Base-by-base conservation (phyloP, 2,329 filamentous ascomycete species). In the Leptographium galeiforme region DNA sequence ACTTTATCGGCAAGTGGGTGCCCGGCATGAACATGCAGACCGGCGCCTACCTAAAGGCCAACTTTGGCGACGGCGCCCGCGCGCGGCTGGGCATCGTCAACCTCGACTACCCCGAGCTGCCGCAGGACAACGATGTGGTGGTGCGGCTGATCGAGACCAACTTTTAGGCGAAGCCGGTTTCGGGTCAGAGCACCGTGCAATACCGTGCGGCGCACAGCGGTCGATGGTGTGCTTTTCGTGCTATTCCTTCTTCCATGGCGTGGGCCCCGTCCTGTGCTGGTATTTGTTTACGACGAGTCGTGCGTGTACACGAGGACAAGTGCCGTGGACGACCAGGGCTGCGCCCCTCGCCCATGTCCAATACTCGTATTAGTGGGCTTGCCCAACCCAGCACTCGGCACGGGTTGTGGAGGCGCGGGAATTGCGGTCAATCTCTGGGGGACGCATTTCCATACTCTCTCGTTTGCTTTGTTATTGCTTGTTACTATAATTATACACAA, bases 1-100 rank as follows among this genome's bases (percentile, higher is more conserved):
- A 61, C 40, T 67, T 71, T 50, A 61, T 64, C 19, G 64, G 65
- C 34, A 61, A 63, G 39, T 74, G 70, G 67, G 66, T 72, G 36
- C 61, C 64, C 18, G 72, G 72, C 18, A 70, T 74, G 60, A 74
- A 74, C 55, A 61, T 64, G 4, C 58, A 64, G 8, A 61, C 70
- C 6, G 59, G 63, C n/a, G 64, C 61, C 6, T 70, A 60, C 47
- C 51, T 66, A 41, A 56, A 63, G 33, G 48, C 65, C 48, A 55
- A 59, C 54, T 50, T 52, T 48, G 55, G 36, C 2, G 57, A 58
- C 1, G 57, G 61, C 46, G 61, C 57, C 6, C 63, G 59, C 48
- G 63, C 63, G 25, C 53, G 61, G 7, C 57, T 64, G 14, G 62
- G 62, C 11, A 54, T 64, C 13, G 61, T 64, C 13, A 62, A 61